Evolutionary conservation across 2,329 filamentous ascomycete species (phyloP).

Genomic region (Alternaria consortialis): DNA sequence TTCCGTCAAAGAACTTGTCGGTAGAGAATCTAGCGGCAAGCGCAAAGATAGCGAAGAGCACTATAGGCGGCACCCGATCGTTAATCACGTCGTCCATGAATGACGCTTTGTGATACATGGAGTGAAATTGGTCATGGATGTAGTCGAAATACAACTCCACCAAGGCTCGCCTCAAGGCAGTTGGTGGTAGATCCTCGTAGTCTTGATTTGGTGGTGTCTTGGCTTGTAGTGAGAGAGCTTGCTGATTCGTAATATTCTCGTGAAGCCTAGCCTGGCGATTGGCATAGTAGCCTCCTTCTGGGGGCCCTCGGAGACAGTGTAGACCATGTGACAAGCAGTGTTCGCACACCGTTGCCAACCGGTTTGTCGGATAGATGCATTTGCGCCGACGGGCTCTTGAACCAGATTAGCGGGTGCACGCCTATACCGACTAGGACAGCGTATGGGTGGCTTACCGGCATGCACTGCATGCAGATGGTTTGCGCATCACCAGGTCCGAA

Average conservation of each 20-base stretch:
- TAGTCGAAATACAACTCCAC: constrained; percentile 36
- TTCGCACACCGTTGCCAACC: constrained; percentile 25
- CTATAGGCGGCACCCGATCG: constrained; percentile 25
- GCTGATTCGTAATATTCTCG: constrained; percentile 16
- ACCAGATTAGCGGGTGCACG: constrained; percentile 11
- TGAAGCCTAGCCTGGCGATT: constrained; percentile 29
- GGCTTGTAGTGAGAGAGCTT: background rate
- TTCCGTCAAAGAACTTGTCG: constrained; percentile 21
- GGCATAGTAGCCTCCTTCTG: constrained; percentile 38
- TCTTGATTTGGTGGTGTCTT: constrained; percentile 14
- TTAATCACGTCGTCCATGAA: constrained; percentile 30
- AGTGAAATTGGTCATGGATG: constrained; percentile 38
- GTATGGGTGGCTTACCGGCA: constrained; percentile 30
- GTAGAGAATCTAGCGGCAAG: constrained; percentile 32
- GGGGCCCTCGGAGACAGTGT: constrained; percentile 31
- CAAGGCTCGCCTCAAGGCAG: constrained; percentile 26
- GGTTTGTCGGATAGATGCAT: constrained; percentile 30
- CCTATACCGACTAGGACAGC: background rate
- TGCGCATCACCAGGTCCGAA: constrained; percentile 30
- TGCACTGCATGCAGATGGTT: constrained; percentile 32
- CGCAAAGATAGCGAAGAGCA: constrained; percentile 33
- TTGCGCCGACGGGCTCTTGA: constrained; percentile 33
- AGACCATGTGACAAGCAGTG: constrained; percentile 32
- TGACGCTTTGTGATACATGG: constrained; percentile 32
- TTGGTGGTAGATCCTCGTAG: constrained; percentile 21